phyloP scores from a whole-genome alignment of 2,329 filamentous ascomycete species.

The Pseudocercospora vitis region DNA sequence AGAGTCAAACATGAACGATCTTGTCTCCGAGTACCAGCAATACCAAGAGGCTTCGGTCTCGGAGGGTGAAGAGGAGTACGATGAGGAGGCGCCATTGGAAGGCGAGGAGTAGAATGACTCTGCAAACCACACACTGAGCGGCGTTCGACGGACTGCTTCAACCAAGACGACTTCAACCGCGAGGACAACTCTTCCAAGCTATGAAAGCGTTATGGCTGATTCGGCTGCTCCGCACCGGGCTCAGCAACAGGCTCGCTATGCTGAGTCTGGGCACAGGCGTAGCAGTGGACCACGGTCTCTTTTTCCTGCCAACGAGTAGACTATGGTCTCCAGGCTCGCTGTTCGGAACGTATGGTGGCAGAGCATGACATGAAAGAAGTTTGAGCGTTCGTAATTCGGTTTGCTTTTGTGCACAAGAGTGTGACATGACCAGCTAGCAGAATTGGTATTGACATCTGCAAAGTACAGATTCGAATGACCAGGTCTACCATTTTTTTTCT shows the following conservation, averaged over 20 bases:
- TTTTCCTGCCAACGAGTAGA: conserved; percentile 7
- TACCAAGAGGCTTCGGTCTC: conserved; percentile 99
- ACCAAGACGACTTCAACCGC: background rate
- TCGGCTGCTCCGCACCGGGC: background rate
- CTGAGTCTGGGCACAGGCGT: background rate
- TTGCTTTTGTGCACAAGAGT: conserved; percentile 1
- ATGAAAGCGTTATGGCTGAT: background rate
- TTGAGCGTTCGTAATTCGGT: conserved; percentile 3
- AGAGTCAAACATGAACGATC: conserved; percentile 99
- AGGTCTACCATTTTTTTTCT: too few relatives aligned
- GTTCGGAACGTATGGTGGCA: conserved; percentile 1
- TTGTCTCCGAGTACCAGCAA: conserved; percentile 99
- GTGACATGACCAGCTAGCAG: conserved; percentile 6
- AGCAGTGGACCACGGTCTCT: conserved; percentile 5
- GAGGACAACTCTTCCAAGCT: background rate
- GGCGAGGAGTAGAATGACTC: conserved; percentile 62
- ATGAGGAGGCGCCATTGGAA: conserved; percentile 76
- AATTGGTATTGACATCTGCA: conserved; percentile 4
- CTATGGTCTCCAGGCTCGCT: background rate
- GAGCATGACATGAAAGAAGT: conserved; percentile 2
- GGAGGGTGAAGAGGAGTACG: conserved; percentile 95
- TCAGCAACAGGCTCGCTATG: background rate
- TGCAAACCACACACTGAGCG: background rate
- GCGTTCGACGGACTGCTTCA: background rate
- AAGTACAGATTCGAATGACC: background rate